Base-by-base conservation (phyloP, 495 filamentous ascomycete genomes). In the Lophium mytilinum region DNA sequence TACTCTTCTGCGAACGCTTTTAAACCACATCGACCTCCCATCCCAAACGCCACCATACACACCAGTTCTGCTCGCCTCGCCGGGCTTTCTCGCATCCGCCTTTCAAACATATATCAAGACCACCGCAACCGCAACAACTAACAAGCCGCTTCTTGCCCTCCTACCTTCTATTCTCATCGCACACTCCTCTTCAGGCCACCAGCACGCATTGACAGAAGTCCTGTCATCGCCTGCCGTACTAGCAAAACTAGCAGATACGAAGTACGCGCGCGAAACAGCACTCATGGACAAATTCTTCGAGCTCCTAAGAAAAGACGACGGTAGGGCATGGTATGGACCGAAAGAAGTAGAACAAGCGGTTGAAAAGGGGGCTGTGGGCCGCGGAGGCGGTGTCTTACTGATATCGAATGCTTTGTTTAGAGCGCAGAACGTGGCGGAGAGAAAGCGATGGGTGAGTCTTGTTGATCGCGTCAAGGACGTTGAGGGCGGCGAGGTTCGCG, bases 261-360 rank as follows among this genome's bases (percentile, higher is more conserved):
- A 89, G 61, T 96, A 89, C 66, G 88, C 87, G 0, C 80, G 82
- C 24, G 93, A 97, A 69, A 89, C 90, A 3, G 79, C 72, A 40
- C 73, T 92, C 56, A 90, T 98, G 84, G 90, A 97, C 63, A 80
- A 83, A 52, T 92, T 98, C 71, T 81, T 86, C 65, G 78, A 84
- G 8, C 76, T 87, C 51, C 68, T 98, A 21, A 82, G 88, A 24
- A 88, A 85, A 60, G 91, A 98, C 55, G 92, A 96, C 56, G 87
- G 87, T 17, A 78, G 86, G 46, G 94, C 94, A 14, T 96, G 92
- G 78, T 98, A 98, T 69, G 93, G 93, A 4, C 84, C 85, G 2
- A 79, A 74, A 9, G 89, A 95, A 67, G 91, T 96, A 9, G 86
- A 89, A 66, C 83, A 80, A 57, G 94, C 93, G 0, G 86, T 96